phyloP scores from a whole-genome alignment of 805 yeast genomes.

The Suhomyces emberorum region DNA sequence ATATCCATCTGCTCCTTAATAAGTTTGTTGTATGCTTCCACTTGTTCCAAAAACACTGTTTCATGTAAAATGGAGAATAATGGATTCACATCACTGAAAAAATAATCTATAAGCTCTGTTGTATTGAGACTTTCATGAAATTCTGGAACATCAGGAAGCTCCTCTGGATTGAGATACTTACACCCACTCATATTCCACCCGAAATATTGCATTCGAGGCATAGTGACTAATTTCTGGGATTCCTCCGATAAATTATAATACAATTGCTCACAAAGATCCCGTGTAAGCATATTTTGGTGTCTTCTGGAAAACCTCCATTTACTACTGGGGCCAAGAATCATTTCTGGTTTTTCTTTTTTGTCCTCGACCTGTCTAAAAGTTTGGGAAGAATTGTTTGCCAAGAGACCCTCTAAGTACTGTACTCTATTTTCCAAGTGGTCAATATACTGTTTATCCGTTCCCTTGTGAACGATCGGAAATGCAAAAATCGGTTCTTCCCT shows the following conservation, averaged over 20 bases:
- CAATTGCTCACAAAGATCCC: constrained; percentile 35
- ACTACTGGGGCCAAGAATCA: constrained; percentile 26
- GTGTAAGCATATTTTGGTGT: constrained; percentile 42
- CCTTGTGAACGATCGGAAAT: constrained; percentile 15
- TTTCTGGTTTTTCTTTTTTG: constrained; percentile 6
- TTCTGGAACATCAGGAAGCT: constrained; percentile 32
- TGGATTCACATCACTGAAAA: constrained; percentile 50
- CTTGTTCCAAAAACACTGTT: constrained; percentile 50
- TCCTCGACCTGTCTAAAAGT: constrained; percentile 12
- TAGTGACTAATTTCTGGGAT: constrained; percentile 28
- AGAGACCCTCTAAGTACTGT: constrained; percentile 35
- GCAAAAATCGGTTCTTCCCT: constrained; percentile 13
- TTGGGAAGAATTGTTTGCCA: constrained; percentile 14
- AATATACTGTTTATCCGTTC: constrained; percentile 20
- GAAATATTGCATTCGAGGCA: constrained; percentile 59
- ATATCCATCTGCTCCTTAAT: constrained; percentile 9
- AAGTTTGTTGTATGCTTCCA: constrained; percentile 19
- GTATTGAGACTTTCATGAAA: constrained; percentile 9
- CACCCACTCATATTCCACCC: constrained; percentile 68
- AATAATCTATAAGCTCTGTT: constrained; percentile 34
- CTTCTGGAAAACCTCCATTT: constrained; percentile 50
- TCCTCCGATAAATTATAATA: constrained; percentile 31
- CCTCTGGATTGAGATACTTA: constrained; percentile 40
- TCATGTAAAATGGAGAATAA: constrained; percentile 52
- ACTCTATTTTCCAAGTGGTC: constrained; percentile 39